Conservation (phyloP, 805 yeast genomes). For the Candida ipomoeae region DNA sequence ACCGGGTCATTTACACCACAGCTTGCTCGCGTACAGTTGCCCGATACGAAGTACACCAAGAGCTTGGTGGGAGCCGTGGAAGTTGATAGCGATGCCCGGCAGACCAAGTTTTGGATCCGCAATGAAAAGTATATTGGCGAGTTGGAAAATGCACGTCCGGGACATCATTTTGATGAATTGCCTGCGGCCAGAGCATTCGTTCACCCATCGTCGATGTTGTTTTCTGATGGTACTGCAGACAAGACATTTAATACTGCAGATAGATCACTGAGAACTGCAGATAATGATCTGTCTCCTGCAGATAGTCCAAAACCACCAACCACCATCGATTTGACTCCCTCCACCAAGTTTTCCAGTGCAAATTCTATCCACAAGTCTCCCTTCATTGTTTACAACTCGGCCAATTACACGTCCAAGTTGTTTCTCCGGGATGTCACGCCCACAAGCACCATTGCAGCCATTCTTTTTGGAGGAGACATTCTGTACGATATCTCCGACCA, state of each 20-base stretch:
- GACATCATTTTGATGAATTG: slow-evolving; percentile 18
- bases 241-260: no score
- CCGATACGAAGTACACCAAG: slow-evolving; percentile 70
- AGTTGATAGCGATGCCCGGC: slow-evolving; percentile 75
- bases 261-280: no score
- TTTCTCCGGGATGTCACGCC: slow-evolving; percentile 80
- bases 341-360: slow-evolving; percentile 17
- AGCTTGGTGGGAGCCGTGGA: slow-evolving; percentile 78
- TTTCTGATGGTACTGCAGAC: slow-evolving; percentile 37
- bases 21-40: slow-evolving; percentile 73
- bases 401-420: slow-evolving; percentile 61
- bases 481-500: slow-evolving; percentile 48
- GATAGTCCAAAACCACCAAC: slow-evolving; percentile 1
- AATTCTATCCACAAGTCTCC: slow-evolving; percentile 42
- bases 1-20: slow-evolving; percentile 85
- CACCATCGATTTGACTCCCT: slow-evolving; percentile 41
- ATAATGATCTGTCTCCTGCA: no score
- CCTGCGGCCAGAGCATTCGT: slow-evolving; percentile 73
- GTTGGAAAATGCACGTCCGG: not conserved
- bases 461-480: slow-evolving; percentile 79
- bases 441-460: slow-evolving; percentile 60
- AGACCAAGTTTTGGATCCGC: slow-evolving; percentile 69
- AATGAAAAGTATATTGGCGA: slow-evolving; percentile 45
- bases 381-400: slow-evolving; percentile 59
- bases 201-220: slow-evolving; percentile 82